Evolutionary conservation across 164 flowering plant species (phyloP), one percentile per base, ranked within the genome.

Genomic region (Chimonanthus salicifolius): DNA sequence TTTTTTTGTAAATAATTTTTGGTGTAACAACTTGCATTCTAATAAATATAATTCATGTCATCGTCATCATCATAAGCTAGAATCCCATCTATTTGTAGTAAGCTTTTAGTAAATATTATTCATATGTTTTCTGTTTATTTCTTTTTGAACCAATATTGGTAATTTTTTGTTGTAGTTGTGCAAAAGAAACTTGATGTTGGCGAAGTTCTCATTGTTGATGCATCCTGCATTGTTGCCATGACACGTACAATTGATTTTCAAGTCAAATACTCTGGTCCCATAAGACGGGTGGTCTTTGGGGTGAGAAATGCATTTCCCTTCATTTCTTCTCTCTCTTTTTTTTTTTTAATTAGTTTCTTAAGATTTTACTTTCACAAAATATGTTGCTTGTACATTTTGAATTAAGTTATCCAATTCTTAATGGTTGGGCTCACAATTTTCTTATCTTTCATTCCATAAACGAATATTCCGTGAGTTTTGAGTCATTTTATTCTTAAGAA

Each of bases 101-200:
- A 1, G 33, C 33, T 33, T 33, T 33, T 33, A 33, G 33, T 33
- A 33, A 33, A 33, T 33, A 33, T 33, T 33, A 54, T 54, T 51
- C 10, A 62, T 62, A 47, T 71, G 8, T 20, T 62, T 47, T 5
- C 62, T 13, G 43, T 63, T 33, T 5, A 33, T 20, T 20, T 20
- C 18, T 71, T 18, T 75, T 3, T 75, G 49, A 50, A 58, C 78
- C 75, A 69, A 78, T 67, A 11, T 72, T 6, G 67, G 33, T 46
- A 54, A 47, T 60, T 78, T 68, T 74, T 58, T 70, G 79, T 80
- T 69, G 75, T 78, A 95, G 99, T 90, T 82, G 91, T 89, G 72
- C 99, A 95, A 89, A 95, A 92, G 84, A 88, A 86, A 82, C 95
- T 95, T 51, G 98, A 89, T 74, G 94, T 88, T 46, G 99, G 97